A percentile compares a stretch with the other conserved stretches of the same genome.
Evolutionary conservation across 306 rosid genomes (phyloP).

Genomic region (Corylus heterophylla): DNA sequence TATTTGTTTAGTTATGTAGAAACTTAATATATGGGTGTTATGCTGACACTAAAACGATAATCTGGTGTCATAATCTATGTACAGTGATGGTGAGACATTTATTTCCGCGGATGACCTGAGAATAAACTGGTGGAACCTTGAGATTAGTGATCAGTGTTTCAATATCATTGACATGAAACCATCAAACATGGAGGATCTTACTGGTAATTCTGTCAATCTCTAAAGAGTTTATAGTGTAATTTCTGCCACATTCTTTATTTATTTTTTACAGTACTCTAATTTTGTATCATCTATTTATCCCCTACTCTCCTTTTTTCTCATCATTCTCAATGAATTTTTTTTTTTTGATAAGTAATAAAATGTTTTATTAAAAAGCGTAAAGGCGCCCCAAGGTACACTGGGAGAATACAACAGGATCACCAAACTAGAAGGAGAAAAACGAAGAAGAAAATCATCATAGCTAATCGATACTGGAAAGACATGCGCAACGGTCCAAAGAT

Average conservation of each 20-base stretch:
- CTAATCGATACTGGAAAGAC: no score
- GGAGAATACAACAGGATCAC: no score
- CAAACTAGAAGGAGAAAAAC: no score
- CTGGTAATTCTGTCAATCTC: conserved; percentile 45
- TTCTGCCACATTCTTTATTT: conserved; percentile 2
- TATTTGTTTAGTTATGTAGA: not conserved
- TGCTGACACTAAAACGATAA: conserved; percentile 10
- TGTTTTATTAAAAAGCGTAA: no score
- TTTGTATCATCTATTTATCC: not conserved
- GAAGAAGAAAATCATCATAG: no score
- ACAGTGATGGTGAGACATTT: conserved; percentile 77
- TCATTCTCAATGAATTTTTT: not conserved
- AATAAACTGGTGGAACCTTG: conserved; percentile 83
- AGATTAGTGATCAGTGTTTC: conserved; percentile 61
- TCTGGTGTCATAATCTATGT: conserved; percentile 30
- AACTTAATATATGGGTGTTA: conserved; percentile 1
- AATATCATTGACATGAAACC: conserved; percentile 78
- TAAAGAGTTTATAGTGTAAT: conserved; percentile 1
- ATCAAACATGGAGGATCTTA: conserved; percentile 64
- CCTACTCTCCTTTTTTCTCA: not conserved
- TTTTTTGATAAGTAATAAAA: no score
- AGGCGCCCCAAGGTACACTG: no score
- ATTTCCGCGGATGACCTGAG: conserved; percentile 71
- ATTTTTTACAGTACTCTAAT: not conserved
- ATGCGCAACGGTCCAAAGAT: no score